Evolutionary conservation across 352 stramenopile genomes (phyloP), one percentile per base, ranked within the genome.

Genomic region (Phytopythium montanum): DNA sequence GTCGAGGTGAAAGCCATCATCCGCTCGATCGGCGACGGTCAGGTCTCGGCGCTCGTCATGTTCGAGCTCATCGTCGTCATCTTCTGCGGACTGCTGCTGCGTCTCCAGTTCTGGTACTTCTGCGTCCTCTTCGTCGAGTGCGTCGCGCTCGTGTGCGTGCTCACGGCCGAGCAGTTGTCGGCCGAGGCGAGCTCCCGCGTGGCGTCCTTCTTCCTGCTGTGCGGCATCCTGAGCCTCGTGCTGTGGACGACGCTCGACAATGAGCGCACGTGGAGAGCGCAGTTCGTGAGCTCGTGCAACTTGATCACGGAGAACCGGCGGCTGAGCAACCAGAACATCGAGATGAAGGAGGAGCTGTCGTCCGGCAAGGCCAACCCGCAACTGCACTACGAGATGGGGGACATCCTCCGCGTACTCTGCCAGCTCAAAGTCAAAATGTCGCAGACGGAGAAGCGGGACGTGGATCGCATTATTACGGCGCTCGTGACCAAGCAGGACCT

Each of bases 401-500:
- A 87, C 56, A 87, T 89, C 36, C 48, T 89, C 34, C 76, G 76
- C n/a, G 81, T 89, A 45, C 57, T 89, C 14, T 89, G 76, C 51
- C 76, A 87, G 52, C 73, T 89, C 34, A 89, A 89, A 52, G 53
- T 87, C 36, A 89, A 87, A 55, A 89, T 87, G 73, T 69, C 57
- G 16, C 8, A 21, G 31, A 49, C 57, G 2, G 77, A 89, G 54
- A 75, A 76, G 49, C 50, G 58, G 4, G 79, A 87, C 26, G 84
- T 90, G 21, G 76, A 90, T 54, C 85, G 85, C 60, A 85, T 88
- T 52, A 88, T 88, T 39, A 85, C 70, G 6, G 73, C 81, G n/a
- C 71, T 90, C 14, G 70, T 88, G 23, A 75, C 75, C 21, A 87
- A 88, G 53, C 70, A 81, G 25, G 76, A 87, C 28, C 64, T 90